These are phyloP conservation scores for Beauveria brongniartii DNA, from an alignment of 2,329 filamentous ascomycete species.

Conservation along the genomic window DNA sequence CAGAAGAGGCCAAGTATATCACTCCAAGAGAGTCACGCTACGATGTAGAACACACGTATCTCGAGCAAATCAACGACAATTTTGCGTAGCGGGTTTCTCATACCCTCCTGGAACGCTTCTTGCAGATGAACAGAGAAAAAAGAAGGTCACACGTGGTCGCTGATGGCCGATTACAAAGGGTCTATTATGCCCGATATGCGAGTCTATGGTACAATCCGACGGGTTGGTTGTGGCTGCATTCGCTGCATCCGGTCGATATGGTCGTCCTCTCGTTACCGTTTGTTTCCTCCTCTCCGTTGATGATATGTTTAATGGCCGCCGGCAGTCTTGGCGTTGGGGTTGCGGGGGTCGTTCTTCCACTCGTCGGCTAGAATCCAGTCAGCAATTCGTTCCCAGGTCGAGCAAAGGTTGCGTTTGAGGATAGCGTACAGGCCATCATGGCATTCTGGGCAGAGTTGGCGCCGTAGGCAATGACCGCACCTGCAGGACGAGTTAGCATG, in stretches of 20 bases:
- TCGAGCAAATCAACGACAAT: background rate
- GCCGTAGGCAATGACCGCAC: slow-evolving; percentile 80
- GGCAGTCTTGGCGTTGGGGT: slow-evolving; percentile 52
- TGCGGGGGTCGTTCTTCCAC: slow-evolving; percentile 95
- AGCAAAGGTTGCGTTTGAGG: background rate
- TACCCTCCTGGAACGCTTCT: background rate
- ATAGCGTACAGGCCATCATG: slow-evolving; percentile 63
- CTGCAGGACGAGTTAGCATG: slow-evolving; percentile 35
- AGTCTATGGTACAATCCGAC: slow-evolving; percentile 14
- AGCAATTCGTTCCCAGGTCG: background rate
- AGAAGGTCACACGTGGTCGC: background rate
- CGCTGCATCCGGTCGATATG: slow-evolving; percentile 8
- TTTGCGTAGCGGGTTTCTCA: background rate
- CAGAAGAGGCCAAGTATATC: background rate
- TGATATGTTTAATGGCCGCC: slow-evolving; percentile 33
- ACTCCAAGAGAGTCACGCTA: background rate
- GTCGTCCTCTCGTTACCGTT: background rate
- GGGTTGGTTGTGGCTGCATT: background rate
- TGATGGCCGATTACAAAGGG: slow-evolving; percentile 11
- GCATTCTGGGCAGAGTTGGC: slow-evolving; percentile 75
- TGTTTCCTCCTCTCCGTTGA: background rate
- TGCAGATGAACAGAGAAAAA: background rate
- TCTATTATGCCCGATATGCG: slow-evolving; percentile 13
- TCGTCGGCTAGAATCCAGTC: slow-evolving; percentile 62
- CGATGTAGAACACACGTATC: no score